phyloP scores from a whole-genome alignment of 1,284 basidiomycete genomes.

The Ganoderma leucocontextum region DNA sequence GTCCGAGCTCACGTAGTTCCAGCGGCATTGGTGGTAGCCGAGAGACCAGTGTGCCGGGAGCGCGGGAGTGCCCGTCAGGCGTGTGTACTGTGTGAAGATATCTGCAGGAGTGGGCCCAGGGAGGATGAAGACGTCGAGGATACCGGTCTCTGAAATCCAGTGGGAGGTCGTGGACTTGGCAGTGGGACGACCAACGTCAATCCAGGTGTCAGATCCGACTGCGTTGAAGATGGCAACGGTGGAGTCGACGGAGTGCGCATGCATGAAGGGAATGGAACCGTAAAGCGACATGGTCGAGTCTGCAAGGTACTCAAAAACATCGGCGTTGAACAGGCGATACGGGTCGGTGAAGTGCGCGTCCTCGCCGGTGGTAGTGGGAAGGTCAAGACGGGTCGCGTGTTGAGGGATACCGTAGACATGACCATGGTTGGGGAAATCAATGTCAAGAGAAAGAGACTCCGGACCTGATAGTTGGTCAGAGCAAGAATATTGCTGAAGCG shows the following conservation, averaged over 20 bases:
- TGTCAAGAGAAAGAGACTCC: constrained; percentile 92
- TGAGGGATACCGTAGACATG: constrained; percentile 97
- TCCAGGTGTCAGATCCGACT: constrained; percentile 95
- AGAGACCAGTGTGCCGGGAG: constrained; percentile 93
- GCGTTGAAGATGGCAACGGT: constrained; percentile 94
- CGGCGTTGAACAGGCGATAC: constrained; percentile 95
- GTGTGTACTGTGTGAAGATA: constrained; percentile 88
- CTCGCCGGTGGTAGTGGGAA: constrained; percentile 85
- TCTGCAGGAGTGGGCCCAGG: constrained; percentile 87
- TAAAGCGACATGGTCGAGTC: constrained; percentile 94
- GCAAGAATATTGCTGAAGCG: background rate
- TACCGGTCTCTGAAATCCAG: constrained; percentile 97
- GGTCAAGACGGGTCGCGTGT: constrained; percentile 90
- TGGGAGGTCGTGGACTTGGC: constrained; percentile 83
- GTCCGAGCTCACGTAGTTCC: constrained; percentile 96
- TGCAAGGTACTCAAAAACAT: constrained; percentile 97
- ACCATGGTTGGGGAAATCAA: constrained; percentile 90
- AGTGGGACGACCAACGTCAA: constrained; percentile 82
- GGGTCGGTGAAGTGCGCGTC: constrained; percentile 84
- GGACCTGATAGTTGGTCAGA: constrained; percentile 66
- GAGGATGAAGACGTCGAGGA: constrained; percentile 93
- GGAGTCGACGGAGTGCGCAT: constrained; percentile 87
- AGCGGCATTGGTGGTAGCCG: constrained; percentile 97
- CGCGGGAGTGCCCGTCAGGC: constrained; percentile 86
- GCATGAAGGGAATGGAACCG: constrained; percentile 91